phyloP scores from a whole-genome alignment of 805 yeast genomes.

The Kodamaea sagamina region DNA sequence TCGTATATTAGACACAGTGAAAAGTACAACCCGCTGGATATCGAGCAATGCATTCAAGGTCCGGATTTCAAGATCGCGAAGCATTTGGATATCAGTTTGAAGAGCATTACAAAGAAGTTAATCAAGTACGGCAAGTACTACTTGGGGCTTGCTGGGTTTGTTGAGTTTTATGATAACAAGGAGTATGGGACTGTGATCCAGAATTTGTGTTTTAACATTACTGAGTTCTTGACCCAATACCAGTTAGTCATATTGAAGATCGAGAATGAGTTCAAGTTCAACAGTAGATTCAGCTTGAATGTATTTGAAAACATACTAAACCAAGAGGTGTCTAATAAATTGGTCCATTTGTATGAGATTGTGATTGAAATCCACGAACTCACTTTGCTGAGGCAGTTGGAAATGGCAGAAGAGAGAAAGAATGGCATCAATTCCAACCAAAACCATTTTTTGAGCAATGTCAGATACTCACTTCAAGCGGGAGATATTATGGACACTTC shows the following conservation, averaged over 20 bases:
- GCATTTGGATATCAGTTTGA: constrained; percentile 70
- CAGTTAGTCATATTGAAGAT: constrained; percentile 39
- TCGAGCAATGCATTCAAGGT: constrained; percentile 52
- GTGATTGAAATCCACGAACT: constrained; percentile 52
- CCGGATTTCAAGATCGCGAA: constrained; percentile 77
- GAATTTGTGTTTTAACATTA: constrained; percentile 62
- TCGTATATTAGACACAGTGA: constrained; percentile 69
- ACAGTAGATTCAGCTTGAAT: constrained; percentile 57
- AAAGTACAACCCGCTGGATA: constrained; percentile 50
- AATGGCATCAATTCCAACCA: constrained; percentile 18
- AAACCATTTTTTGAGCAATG: constrained; percentile 33
- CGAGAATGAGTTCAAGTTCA: constrained; percentile 54
- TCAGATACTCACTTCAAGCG: constrained; percentile 42
- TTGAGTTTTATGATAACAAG: constrained; percentile 56
- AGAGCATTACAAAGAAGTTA: constrained; percentile 64
- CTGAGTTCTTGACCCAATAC: constrained; percentile 27
- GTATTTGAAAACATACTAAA: constrained; percentile 47
- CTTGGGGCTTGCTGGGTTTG: constrained; percentile 57
- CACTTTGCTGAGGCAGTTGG: constrained; percentile 36
- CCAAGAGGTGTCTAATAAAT: constrained; percentile 27
- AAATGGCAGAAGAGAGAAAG: constrained; percentile 23
- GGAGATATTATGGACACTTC: constrained; percentile 51
- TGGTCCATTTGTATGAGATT: constrained; percentile 62
- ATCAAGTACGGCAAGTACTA: constrained; percentile 65
- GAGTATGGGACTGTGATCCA: constrained; percentile 73